Evolutionary conservation across 164 flowering plant genomes (phyloP), one percentile per base, ranked within the genome.

Genomic region (Stephania cephalantha): DNA sequence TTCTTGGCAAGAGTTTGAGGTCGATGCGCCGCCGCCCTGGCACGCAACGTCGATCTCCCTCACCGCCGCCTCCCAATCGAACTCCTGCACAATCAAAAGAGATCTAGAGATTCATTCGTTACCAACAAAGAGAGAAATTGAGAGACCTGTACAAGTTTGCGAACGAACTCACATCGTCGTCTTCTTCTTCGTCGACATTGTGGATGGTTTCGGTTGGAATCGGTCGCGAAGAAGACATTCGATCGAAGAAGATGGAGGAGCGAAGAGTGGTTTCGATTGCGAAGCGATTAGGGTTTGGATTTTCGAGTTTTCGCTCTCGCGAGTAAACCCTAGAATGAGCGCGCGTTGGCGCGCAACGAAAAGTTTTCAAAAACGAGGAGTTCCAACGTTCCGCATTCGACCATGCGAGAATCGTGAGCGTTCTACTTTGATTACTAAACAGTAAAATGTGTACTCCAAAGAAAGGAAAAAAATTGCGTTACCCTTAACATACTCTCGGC

Each of bases 41-140:
- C 95, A 92, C n/a, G 90, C 95, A 10, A 81, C 82, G 55, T 94
- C 98, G 73, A 92, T 91, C 76, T 84, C 94, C 75, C 80, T 82
- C 7, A 87, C 92, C 18, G 98, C 98, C 46, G 93, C 97, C 48
- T 88, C 97, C 98, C 98, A 92, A 77, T 94, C 98, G 73, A 94
- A 88, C 44, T 83, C 94, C 97, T 93, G 69, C 13, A 76, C n/a
- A 9, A 9, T 5, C 42, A 44, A 20, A 18, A 42, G n/a, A 20
- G 35, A 20, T 18, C 53, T 6, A 46, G 4, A 71, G n/a, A 35
- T 4, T 29, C 10, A 50, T 17, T 7, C 50, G 11, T 0, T 11
- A 45, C 13, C 15, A 64, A 73, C 10, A 8, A 9, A 5, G n/a
- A 58, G 29, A 18, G 68, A 45, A 35, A 12, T 42, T n/a, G 30